phyloP scores from a whole-genome alignment of 169 alveolate genomes.

The Babesia sp. region DNA sequence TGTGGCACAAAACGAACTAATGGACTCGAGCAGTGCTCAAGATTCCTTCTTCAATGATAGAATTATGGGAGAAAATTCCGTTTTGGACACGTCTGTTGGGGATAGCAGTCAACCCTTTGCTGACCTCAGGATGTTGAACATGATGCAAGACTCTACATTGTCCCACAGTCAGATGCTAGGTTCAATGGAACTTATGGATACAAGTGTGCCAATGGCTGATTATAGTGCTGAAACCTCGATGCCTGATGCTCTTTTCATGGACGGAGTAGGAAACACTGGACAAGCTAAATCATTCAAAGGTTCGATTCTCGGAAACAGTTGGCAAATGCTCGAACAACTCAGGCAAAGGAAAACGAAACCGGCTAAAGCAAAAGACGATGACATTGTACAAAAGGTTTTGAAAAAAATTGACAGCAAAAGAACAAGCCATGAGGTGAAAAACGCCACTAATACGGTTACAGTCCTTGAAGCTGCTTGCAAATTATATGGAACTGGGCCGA shows the following conservation, averaged over 20 bases:
- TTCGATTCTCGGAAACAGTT: conserved; percentile 8
- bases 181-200: background rate
- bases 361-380: background rate
- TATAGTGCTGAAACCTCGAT: background rate
- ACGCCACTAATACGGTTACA: conserved; percentile 39
- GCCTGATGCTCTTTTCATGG: background rate
- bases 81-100: background rate
- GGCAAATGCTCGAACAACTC: conserved; percentile 17
- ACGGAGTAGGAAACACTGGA: background rate
- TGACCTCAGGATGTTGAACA: background rate
- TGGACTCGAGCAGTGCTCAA: background rate
- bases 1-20: background rate
- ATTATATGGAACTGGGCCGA: conserved; percentile 63
- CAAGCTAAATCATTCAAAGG: background rate
- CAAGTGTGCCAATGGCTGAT: background rate
- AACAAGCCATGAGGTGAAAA: conserved; percentile 24
- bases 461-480: conserved; percentile 69
- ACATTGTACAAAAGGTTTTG: conserved; percentile 24
- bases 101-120: conserved; percentile 1
- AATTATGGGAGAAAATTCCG: background rate
- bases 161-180: background rate
- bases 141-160: background rate
- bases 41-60: background rate
- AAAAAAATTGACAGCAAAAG: conserved; percentile 34
- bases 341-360: conserved; percentile 10